Conservation (phyloP, 2,329 filamentous ascomycete genomes). For the Fusarium austroafricanum region DNA sequence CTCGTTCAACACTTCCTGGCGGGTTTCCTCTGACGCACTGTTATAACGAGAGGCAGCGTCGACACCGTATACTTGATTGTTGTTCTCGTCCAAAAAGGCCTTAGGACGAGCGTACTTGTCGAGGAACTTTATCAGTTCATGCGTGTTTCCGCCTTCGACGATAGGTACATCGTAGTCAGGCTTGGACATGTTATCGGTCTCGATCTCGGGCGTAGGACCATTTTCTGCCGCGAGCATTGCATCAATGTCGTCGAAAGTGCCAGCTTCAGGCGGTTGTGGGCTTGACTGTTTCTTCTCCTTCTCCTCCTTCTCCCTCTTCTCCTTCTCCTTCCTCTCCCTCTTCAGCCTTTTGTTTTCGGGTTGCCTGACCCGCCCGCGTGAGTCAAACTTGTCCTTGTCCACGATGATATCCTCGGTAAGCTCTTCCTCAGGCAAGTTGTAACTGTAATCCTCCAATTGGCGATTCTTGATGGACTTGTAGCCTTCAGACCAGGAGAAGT, state of each 20-base stretch:
- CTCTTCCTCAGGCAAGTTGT: conserved; percentile 44
- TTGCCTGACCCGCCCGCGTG: conserved; percentile 14
- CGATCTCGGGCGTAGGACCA: not conserved
- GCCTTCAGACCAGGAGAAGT: conserved; percentile 54
- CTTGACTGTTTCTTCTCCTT: not conserved
- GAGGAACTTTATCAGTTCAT: conserved; percentile 8
- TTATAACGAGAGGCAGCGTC: not conserved
- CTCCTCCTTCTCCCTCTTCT: not conserved
- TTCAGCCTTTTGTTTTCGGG: not conserved
- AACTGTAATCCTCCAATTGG: conserved; percentile 44
- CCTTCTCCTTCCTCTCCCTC: not conserved
- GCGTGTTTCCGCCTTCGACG: not conserved
- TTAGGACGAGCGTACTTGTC: not conserved
- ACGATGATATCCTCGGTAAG: conserved; percentile 43
- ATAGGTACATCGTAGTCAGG: not conserved
- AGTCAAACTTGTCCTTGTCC: conserved; percentile 28
- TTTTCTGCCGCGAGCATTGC: not conserved
- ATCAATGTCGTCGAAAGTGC: conserved; percentile 12
- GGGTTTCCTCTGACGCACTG: not conserved
- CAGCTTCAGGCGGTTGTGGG: not conserved
- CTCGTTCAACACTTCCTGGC: not conserved
- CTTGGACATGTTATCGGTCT: not conserved
- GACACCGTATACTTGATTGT: not conserved
- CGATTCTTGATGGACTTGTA: conserved; percentile 44
- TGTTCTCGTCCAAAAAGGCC: not conserved